These are phyloP conservation scores for Mallotus repandus DNA, from an alignment of 441 rosid genomes.

Conservation along the genomic window DNA sequence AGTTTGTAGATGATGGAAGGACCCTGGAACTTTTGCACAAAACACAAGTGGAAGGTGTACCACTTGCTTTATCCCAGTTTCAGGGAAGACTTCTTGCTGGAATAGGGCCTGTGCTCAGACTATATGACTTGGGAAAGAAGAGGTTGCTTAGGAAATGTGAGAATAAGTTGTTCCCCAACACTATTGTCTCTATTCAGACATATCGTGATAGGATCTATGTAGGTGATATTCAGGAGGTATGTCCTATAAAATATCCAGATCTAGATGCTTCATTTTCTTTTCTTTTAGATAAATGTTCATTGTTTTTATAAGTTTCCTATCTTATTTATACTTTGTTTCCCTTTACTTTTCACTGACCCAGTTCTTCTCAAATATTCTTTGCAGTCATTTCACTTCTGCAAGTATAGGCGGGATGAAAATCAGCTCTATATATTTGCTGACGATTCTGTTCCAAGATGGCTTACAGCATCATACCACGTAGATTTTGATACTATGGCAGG, in stretches of 20 bases:
- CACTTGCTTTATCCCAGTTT: slow-evolving; percentile 83
- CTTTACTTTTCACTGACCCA: neutral
- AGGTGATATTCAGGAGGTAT: slow-evolving; percentile 94
- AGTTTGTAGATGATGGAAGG: slow-evolving; percentile 87
- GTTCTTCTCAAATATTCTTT: slow-evolving; percentile 1
- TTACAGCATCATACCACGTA: slow-evolving; percentile 79
- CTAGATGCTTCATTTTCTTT: slow-evolving; percentile 1
- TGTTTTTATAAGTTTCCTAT: neutral
- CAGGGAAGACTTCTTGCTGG: slow-evolving; percentile 94
- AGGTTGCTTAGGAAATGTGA: slow-evolving; percentile 90
- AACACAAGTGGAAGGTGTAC: slow-evolving; percentile 96
- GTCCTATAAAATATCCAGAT: slow-evolving; percentile 16
- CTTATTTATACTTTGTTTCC: neutral
- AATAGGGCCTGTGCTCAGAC: slow-evolving; percentile 80
- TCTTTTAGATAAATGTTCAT: neutral
- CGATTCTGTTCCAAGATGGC: slow-evolving; percentile 94
- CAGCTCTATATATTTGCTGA: slow-evolving; percentile 91
- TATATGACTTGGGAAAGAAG: slow-evolving; percentile 91
- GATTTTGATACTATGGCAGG: slow-evolving; percentile 98
- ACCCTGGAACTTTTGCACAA: slow-evolving; percentile 88
- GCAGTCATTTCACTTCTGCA: slow-evolving; percentile 98
- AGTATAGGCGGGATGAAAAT: slow-evolving; percentile 96
- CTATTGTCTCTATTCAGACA: slow-evolving; percentile 68
- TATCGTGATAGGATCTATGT: slow-evolving; percentile 93
- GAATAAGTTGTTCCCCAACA: slow-evolving; percentile 89